Evolutionary conservation across 2,329 filamentous ascomycete species (phyloP), one percentile per base, ranked within the genome.

Genomic region (Penicillium decumbens): DNA sequence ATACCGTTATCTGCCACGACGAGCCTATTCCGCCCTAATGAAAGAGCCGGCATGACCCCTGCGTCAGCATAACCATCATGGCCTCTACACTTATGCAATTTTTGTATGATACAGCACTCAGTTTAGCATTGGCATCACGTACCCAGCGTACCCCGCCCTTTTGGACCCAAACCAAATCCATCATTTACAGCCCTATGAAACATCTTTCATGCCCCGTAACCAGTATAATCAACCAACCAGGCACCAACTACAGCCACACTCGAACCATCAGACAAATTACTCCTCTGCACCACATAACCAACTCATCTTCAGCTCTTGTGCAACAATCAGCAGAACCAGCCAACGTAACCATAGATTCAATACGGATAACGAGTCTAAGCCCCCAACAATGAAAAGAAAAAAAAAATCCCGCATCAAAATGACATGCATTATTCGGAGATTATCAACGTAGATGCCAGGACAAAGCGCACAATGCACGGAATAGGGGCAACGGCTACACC

Each of bases 241-340:
- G 15, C 12, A 3, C 10, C 27, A 13, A 30, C 12, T 18, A 5
- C 15, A 20, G 15, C 18, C 9, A 1, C 18, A 10, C 8, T 29
- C 4, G 4, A 12, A 29, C 9, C 27, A 9, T 12, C 10, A 10
- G 4, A 9, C 9, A 13, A 29, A 29, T 12, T 5, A 10, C 1
- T 29, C 3, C 28, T 29, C 4, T 13, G 28, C 28, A 23, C 3
- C 20, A 23, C 20, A 29, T 29, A 29, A 7, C 12, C 20, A 45
- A 37, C 27, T 48, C 42, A 45, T 41, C 32, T 43, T 57, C 49
- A 51, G 49, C 52, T 43, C 32, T 40, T 52, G 46, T 48, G 39
- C 47, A 9, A 57, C 55, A 46, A 43, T 50, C 42, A 48, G 47
- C 41, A 39, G 6, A 33, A 33, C 15, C 20, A 18, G 32, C 33